phyloP scores from a whole-genome alignment of 2,329 filamentous ascomycete species.

The Trichoderma sp. region DNA sequence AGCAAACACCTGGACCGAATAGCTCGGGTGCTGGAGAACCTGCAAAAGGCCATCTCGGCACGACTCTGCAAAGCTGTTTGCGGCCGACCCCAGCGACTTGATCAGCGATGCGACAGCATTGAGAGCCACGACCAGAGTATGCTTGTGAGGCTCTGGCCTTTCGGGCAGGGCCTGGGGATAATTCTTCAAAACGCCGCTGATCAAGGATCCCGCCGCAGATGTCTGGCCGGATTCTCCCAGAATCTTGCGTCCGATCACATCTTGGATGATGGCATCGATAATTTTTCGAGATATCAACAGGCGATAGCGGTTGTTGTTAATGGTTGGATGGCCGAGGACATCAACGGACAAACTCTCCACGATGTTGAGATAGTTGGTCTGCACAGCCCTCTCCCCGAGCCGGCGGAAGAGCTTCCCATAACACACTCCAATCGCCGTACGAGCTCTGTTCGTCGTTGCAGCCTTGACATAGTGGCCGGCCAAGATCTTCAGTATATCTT shows the following conservation, averaged over 20 bases:
- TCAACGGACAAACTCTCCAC: conserved; percentile 80
- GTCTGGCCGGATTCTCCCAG: conserved; percentile 88
- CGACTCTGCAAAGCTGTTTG: conserved; percentile 74
- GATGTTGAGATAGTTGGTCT: conserved; percentile 79
- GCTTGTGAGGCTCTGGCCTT: conserved; percentile 83
- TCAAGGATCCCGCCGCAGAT: conserved; percentile 75
- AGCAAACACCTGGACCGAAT: conserved; percentile 90
- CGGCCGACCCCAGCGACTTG: conserved; percentile 76
- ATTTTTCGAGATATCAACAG: conserved; percentile 83
- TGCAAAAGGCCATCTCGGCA: conserved; percentile 88
- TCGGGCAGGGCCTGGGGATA: conserved; percentile 90
- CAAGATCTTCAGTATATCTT: conserved; percentile 76
- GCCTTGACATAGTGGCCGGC: conserved; percentile 78
- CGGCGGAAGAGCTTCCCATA: conserved; percentile 80
- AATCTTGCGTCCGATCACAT: conserved; percentile 77
- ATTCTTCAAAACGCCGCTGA: conserved; percentile 90
- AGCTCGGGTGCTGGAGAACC: conserved; percentile 90
- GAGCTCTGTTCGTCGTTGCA: conserved; percentile 76
- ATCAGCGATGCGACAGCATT: conserved; percentile 80
- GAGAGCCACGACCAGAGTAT: conserved; percentile 76
- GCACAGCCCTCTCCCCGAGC: conserved; percentile 79
- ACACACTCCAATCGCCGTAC: conserved; percentile 83
- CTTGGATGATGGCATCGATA: conserved; percentile 79
- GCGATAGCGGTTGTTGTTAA: conserved; percentile 84
- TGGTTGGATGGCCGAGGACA: conserved; percentile 72